A percentile compares a stretch with the other conserved stretches of the same genome.
These are phyloP conservation scores for Hemileccinum impolitum DNA, from an alignment of 768 basidiomycete genomes.

Conservation along the genomic window DNA sequence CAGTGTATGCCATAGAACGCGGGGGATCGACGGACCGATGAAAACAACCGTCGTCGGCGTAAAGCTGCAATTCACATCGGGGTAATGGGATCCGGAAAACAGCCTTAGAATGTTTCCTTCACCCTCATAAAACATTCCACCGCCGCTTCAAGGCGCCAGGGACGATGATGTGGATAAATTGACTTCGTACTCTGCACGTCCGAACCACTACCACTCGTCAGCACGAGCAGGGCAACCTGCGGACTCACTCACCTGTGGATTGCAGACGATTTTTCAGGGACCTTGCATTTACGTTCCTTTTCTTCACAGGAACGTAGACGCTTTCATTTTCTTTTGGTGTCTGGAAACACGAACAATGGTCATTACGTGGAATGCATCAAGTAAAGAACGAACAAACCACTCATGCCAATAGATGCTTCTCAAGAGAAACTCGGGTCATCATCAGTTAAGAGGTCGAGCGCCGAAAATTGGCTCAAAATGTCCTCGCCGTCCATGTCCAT, in stretches of 20 bases:
- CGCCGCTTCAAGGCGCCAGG: background rate
- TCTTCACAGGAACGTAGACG: background rate
- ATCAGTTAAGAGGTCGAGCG: background rate
- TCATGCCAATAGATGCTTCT: background rate
- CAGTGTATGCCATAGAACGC: background rate
- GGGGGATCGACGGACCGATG: slow-evolving; percentile 1
- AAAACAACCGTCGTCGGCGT: background rate
- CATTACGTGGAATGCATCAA: background rate
- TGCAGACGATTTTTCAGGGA: background rate
- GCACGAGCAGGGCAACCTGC: background rate
- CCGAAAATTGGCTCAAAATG: slow-evolving; percentile 1
- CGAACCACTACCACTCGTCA: background rate
- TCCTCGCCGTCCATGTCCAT: slow-evolving; percentile 2
- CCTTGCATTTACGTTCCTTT: background rate
- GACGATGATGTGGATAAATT: background rate
- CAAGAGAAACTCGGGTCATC: background rate
- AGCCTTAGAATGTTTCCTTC: background rate
- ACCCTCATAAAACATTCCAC: background rate
- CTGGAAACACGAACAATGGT: background rate
- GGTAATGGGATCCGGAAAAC: background rate
- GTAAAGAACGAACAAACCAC: background rate
- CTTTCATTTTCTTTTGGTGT: background rate
- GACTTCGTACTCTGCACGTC: background rate
- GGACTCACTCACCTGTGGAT: slow-evolving; percentile 10
- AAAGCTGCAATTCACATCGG: slow-evolving; percentile 3